Evolutionary conservation across 805 yeast genomes (phyloP).

Genomic region (Phaffomyces thermotolerans): DNA sequence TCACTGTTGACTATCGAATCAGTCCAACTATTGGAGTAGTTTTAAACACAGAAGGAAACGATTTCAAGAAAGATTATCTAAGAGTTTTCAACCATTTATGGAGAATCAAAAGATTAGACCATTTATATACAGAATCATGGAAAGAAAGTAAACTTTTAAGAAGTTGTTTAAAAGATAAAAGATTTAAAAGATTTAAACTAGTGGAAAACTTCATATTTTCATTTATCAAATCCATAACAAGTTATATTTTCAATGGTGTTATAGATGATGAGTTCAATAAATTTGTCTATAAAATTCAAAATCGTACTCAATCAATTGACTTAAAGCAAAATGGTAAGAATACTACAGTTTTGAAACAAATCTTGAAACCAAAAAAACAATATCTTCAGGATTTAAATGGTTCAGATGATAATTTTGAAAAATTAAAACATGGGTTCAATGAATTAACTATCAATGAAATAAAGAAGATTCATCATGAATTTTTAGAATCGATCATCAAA

Average conservation of each 20-base stretch:
- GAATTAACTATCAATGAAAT: conserved; percentile 46
- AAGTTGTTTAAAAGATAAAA: conserved; percentile 18
- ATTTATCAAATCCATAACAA: conserved; percentile 27
- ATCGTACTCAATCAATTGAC: conserved; percentile 22
- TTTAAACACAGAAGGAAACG: conserved; percentile 40
- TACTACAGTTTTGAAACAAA: conserved; percentile 8
- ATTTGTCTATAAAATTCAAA: conserved; percentile 26
- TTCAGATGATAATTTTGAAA: conserved; percentile 3
- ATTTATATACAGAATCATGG: conserved; percentile 46
- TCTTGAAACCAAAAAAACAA: conserved; percentile 25
- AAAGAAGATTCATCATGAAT: conserved; percentile 25
- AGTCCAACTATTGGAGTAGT: conserved; percentile 47
- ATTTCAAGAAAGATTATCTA: conserved; percentile 52
- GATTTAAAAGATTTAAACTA: conserved; percentile 24
- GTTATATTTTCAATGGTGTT: conserved; percentile 25
- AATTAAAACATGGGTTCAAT: conserved; percentile 13
- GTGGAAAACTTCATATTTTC: conserved; percentile 27
- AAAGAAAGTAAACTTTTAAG: conserved; percentile 27
- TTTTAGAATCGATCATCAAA: conserved; percentile 30
- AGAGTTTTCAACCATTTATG: conserved; percentile 81
- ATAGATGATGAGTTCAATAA: conserved; percentile 25
- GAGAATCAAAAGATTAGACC: conserved; percentile 60
- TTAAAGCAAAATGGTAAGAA: conserved; percentile 9
- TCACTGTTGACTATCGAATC: conserved; percentile 71
- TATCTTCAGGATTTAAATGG: conserved; percentile 17